Percentiles rank a stretch among this genome's conserved stretches.
Evolutionary conservation across 192 early-diverging fungal species (phyloP).

Genomic region (Lunasporangiospora selenospora): DNA sequence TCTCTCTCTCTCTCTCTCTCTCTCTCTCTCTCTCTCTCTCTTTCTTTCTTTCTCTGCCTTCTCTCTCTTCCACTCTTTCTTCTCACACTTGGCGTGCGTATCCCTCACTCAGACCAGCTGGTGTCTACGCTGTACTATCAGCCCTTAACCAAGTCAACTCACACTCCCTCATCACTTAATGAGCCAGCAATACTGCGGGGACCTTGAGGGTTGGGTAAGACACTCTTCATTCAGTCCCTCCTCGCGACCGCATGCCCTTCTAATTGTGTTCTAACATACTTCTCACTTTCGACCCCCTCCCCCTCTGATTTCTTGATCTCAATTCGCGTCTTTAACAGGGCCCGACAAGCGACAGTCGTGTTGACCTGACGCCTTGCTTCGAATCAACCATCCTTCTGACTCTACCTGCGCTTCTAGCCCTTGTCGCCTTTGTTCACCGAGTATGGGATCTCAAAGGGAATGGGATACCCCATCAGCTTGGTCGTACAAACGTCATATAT

Average conservation of each 20-base stretch:
- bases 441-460: neutral
- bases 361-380: conserved; percentile 26
- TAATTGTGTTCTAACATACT: too few relatives aligned
- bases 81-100: too few relatives aligned
- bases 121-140: too few relatives aligned
- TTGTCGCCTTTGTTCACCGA: conserved; percentile 4
- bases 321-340: conserved; percentile 1
- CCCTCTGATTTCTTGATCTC: too few relatives aligned
- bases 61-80: too few relatives aligned
- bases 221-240: neutral
- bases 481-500: conserved; percentile 16
- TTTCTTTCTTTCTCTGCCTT: too few relatives aligned
- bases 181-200: conserved; percentile 17
- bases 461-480: conserved; percentile 15
- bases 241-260: too few relatives aligned
- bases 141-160: too few relatives aligned
- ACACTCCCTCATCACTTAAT: too few relatives aligned
- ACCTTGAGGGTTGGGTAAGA: conserved; percentile 34
- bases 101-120: too few relatives aligned
- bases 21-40: too few relatives aligned
- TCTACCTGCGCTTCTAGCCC: conserved; percentile 15
- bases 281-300: neutral
- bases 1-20: too few relatives aligned
- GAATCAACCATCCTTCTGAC: conserved; percentile 20
- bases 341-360: conserved; percentile 1